A percentile compares a stretch with the other conserved stretches of the same genome.
Conservation (phyloP, 768 basidiomycete genomes). For the Botryobasidium botryosum region DNA sequence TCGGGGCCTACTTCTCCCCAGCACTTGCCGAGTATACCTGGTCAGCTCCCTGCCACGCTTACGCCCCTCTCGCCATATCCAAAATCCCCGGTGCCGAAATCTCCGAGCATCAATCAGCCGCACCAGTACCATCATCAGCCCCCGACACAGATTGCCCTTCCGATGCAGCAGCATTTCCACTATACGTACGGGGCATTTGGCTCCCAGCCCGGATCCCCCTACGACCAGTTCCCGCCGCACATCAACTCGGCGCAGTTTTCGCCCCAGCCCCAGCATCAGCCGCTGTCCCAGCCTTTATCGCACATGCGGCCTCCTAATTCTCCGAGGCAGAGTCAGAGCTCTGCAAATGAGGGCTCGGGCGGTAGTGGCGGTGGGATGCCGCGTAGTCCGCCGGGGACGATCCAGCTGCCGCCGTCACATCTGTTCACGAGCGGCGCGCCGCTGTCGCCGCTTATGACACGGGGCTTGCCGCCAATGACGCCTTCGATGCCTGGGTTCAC, state of each 20-base stretch:
- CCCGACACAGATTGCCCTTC: not conserved
- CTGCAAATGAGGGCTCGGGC: no score
- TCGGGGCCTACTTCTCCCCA: conserved; percentile 8
- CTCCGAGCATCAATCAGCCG: no score
- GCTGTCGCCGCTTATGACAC: conserved; percentile 12
- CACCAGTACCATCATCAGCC: not conserved
- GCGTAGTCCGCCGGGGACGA: conserved; percentile 7
- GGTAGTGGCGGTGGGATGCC: no score
- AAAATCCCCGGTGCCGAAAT: not conserved
- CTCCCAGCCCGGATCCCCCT: conserved; percentile 7
- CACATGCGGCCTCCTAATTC: not conserved
- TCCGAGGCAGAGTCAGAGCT: no score
- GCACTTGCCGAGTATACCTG: conserved; percentile 15
- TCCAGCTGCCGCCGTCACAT: conserved; percentile 7
- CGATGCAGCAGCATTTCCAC: not conserved
- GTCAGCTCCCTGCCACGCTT: conserved; percentile 12
- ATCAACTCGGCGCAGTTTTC: not conserved
- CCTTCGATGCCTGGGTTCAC: conserved; percentile 31
- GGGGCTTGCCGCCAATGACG: conserved; percentile 25
- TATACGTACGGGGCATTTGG: no score
- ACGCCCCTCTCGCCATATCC: conserved; percentile 12
- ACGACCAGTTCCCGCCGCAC: conserved; percentile 4
- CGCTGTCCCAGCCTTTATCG: not conserved
- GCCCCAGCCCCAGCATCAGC: not conserved
- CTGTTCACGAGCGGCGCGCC: not conserved